These are phyloP conservation scores for Amaranthus hypochondriacus DNA, from an alignment of 148 eudicot genomes.

Conservation along the genomic window DNA sequence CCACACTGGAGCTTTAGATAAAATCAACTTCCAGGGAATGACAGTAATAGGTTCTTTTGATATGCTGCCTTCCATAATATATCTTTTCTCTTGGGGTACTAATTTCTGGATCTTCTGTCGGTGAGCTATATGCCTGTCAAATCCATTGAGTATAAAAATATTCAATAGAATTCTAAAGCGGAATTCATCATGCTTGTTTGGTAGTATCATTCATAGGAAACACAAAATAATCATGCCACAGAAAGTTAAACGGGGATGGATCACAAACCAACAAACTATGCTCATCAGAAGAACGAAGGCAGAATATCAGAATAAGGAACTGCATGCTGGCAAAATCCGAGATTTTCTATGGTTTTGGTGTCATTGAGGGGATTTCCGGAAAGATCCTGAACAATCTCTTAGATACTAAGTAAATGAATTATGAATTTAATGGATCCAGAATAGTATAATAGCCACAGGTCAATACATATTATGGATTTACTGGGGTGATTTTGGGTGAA, in stretches of 20 bases:
- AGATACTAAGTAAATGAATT: too few relatives aligned
- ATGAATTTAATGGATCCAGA: too few relatives aligned
- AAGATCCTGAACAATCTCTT: too few relatives aligned
- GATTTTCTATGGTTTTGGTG: too few relatives aligned
- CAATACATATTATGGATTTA: too few relatives aligned
- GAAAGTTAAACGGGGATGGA: too few relatives aligned
- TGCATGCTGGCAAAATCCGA: too few relatives aligned
- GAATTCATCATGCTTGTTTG: background rate
- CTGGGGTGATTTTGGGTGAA: too few relatives aligned
- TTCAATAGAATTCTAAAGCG: background rate
- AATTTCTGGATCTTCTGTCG: slow-evolving; percentile 72
- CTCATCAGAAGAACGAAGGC: background rate
- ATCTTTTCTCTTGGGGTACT: slow-evolving; percentile 61
- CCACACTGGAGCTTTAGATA: slow-evolving; percentile 95
- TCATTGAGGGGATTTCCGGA: too few relatives aligned
- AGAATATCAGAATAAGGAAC: background rate
- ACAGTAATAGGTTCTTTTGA: slow-evolving; percentile 72
- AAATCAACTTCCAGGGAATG: slow-evolving; percentile 90
- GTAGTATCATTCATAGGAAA: background rate
- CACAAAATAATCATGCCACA: background rate
- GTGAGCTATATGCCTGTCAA: slow-evolving; percentile 79
- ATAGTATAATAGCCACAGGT: too few relatives aligned
- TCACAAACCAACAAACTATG: background rate
- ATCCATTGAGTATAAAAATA: background rate
- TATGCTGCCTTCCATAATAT: slow-evolving; percentile 56